Base-by-base conservation (phyloP, 352 stramenopile genomes). In the Phytophthora constricta region DNA sequence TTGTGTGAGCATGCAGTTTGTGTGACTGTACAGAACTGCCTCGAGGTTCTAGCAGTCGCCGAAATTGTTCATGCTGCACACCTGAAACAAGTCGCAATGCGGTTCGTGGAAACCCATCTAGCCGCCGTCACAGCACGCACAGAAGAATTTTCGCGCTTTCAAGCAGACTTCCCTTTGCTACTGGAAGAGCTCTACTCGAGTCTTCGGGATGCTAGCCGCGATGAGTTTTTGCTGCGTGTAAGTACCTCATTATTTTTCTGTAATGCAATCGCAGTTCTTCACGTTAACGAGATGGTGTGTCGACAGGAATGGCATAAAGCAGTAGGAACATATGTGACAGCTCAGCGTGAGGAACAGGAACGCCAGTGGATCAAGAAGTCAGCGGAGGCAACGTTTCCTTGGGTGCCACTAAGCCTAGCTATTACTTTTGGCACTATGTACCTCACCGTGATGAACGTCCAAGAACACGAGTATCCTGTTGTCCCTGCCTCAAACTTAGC, bases 11-110 rank as follows among this genome's bases (percentile, higher is more conserved):
- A 87, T 60, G 53, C 75, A 9, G 59, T 91, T 5, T 17, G 20
- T 4, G 62, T 93, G 54, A 87, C 72, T 0, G 11, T 47, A 2
- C 41, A 10, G 19, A 95, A 89, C 31, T 89, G 82, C 37, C 66
- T 91, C 22, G 81, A 89, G 33, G 73, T 90, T 23, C 67, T 94
- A 8, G 76, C 80, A 11, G 70, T 91, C 22, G 79, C 86, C 2
- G 84, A 95, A 27, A 43, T 87, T 5, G 77, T 91, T 16, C 65
- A 81, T 33, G 83, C 86, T 0, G 20, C 72, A 23, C 72, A 91
- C 54, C 62, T 95, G 11, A 87, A 87, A 52, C 75, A 90, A 10
- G 57, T 79, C n/a, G 76, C 76, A 2, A 61, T 82, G 66, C 17
- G 39, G 14, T 82, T 82, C 20, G 37, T 82, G 9, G 60, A 77